phyloP scores from a whole-genome alignment of 2,329 filamentous ascomycete genomes.

The Epichloe gansuensis region DNA sequence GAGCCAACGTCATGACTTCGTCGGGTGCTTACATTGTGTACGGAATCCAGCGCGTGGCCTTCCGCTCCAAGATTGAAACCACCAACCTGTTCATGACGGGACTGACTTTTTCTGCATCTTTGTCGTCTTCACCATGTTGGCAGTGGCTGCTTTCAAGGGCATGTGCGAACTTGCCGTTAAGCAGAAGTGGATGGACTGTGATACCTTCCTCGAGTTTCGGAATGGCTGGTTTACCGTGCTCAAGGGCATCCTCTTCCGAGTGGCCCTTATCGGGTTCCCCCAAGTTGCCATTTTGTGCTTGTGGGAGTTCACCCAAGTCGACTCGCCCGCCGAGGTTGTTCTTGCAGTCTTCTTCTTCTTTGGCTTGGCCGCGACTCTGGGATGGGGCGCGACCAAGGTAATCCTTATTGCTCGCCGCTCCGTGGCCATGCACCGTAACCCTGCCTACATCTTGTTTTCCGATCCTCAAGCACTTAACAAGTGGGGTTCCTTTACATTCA shows the following conservation, averaged over 20 bases:
- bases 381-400: constrained; percentile 82
- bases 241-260: constrained; percentile 86
- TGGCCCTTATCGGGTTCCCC: constrained; percentile 82
- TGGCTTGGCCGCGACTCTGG: constrained; percentile 64
- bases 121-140: constrained; percentile 59
- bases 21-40: constrained; percentile 52
- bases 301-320: constrained; percentile 81
- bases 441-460: constrained; percentile 92
- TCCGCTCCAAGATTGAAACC: constrained; percentile 60
- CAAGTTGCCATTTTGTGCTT: constrained; percentile 83
- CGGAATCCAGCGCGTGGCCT: constrained; percentile 83
- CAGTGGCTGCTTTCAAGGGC: constrained; percentile 69
- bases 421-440: constrained; percentile 85
- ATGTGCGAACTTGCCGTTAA: constrained; percentile 65
- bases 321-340: constrained; percentile 77
- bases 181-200: constrained; percentile 64
- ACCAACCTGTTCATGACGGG: constrained; percentile 93
- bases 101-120: constrained; percentile 82
- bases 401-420: constrained; percentile 81
- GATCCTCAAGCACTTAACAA: constrained; percentile 91
- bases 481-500: constrained; percentile 96
- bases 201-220: constrained; percentile 87
- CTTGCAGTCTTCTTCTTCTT: constrained; percentile 83
- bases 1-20: constrained; percentile 39
- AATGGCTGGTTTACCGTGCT: constrained; percentile 88